Percentiles rank a stretch among this genome's conserved stretches.
Conservation (phyloP, 441 rosid species). For the Erodium chrysanthum region DNA sequence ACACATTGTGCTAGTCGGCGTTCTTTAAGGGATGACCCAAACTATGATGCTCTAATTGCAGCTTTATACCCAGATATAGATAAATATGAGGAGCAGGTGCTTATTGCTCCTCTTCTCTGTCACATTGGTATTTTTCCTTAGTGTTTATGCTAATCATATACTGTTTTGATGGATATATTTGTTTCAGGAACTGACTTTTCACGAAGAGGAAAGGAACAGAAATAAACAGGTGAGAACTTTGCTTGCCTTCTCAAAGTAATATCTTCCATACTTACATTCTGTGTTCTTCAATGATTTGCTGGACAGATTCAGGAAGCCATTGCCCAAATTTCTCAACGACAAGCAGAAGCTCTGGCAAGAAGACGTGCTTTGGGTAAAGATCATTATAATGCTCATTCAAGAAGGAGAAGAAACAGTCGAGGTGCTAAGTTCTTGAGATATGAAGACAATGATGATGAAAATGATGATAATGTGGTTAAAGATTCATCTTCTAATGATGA, state of each 20-base stretch:
- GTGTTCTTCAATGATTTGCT: constrained; percentile 19
- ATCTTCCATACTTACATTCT: constrained; percentile 15
- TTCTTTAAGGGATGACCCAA: constrained; percentile 88
- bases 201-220: constrained; percentile 54
- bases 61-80: constrained; percentile 75
- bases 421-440: constrained; percentile 33
- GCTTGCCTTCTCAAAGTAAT: no score
- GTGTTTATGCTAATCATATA: constrained; percentile 7
- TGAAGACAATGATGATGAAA: constrained; percentile 47
- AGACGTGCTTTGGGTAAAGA: constrained; percentile 48
- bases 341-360: constrained; percentile 51
- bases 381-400: constrained; percentile 26
- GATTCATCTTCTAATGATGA: constrained; percentile 76
- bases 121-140: constrained; percentile 10
- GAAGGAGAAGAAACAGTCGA: constrained; percentile 38
- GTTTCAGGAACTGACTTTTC: constrained; percentile 51
- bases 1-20: constrained; percentile 98
- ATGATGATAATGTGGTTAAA: constrained; percentile 40
- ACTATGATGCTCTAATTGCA: constrained; percentile 79
- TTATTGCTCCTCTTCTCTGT: constrained; percentile 9
- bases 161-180: constrained; percentile 3
- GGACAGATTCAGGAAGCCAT: constrained; percentile 66
- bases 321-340: constrained; percentile 52
- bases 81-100: constrained; percentile 75
- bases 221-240: constrained; percentile 50